Base-by-base conservation (phyloP, 2,329 filamentous ascomycete species). In the Penicillium griseofulvum region DNA sequence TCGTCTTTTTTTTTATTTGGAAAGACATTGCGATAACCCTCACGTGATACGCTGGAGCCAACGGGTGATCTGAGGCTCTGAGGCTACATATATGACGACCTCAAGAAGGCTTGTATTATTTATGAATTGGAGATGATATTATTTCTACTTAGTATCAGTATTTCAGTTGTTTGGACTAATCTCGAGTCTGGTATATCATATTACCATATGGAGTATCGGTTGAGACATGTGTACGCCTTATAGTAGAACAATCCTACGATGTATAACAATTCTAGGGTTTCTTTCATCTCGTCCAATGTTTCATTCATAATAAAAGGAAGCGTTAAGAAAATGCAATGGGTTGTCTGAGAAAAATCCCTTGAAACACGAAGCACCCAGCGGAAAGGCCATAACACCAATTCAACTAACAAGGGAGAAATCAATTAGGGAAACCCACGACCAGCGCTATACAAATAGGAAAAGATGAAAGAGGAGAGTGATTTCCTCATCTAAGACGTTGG, bases 391-490 rank as follows among this genome's bases (percentile, higher is more conserved):
- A 65, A 63, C 61, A 63, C 58, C 59, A 50, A 56, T 58, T 53
- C 56, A 57, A 54, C 50, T 44, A 59, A 50, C 50, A 43, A 34
- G 28, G 54, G 38, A 60, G 11, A 70, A 68, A 16, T 82, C 71
- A 86, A 41, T 73, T 83, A n/a, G 61, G 83, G 86, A 67, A 67
- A 83, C 57, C 73, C 81, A 7, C 81, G 29, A 58, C 52, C 54
- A 60, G 56, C 58, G 65, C 59, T 65, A 55, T 69, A 63, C 63
- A 66, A 60, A 65, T 60, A 65, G 54, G 17, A 57, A 52, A 64
- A 60, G 55, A 65, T 56, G 55, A 63, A 60, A 64, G 49, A 60
- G 57, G 55, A 63, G 51, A 55, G 49, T 55, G 55, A 52, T 49
- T 53, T 58, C 57, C 61, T 55, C 58, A 58, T 68, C 60, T 64